A percentile compares a stretch with the other conserved stretches of the same genome.
phyloP scores from a whole-genome alignment of 1,284 basidiomycete genomes.

The Heimioporus punctisporus region DNA sequence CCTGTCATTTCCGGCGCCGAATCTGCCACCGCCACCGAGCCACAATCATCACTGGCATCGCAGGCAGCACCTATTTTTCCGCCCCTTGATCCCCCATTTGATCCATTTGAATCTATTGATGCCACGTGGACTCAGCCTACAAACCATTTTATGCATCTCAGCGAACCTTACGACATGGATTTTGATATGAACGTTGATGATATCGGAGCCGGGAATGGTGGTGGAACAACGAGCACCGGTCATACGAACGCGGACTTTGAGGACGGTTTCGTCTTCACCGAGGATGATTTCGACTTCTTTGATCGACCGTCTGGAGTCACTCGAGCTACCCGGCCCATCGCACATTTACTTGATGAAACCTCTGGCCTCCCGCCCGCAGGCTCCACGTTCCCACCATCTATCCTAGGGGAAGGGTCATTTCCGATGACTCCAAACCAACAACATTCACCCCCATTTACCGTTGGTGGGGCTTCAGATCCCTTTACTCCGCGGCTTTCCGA shows the following conservation, averaged over 20 bases:
- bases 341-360: constrained; percentile 13
- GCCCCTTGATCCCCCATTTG: constrained; percentile 26
- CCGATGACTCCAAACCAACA: constrained; percentile 28
- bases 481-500: constrained; percentile 34
- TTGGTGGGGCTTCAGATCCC: constrained; percentile 24
- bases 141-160: constrained; percentile 46
- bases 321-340: constrained; percentile 13
- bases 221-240: constrained; percentile 29
- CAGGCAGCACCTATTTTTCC: constrained; percentile 14
- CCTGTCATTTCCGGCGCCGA: constrained; percentile 28
- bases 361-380: constrained; percentile 28
- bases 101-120: constrained; percentile 43
- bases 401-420: constrained; percentile 30
- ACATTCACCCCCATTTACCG: constrained; percentile 33
- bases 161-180: constrained; percentile 44
- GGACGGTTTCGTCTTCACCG: constrained; percentile 74
- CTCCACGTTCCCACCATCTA: constrained; percentile 33
- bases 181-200: constrained; percentile 49
- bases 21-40: constrained; percentile 3
- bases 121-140: constrained; percentile 43
- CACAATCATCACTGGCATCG: constrained; percentile 6
- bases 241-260: constrained; percentile 53
- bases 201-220: constrained; percentile 32
- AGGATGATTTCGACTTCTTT: constrained; percentile 82
- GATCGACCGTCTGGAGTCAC: constrained; percentile 46